Evolutionary conservation across 2,329 filamentous ascomycete species (phyloP).

Genomic region (Basipetospora sp.): DNA sequence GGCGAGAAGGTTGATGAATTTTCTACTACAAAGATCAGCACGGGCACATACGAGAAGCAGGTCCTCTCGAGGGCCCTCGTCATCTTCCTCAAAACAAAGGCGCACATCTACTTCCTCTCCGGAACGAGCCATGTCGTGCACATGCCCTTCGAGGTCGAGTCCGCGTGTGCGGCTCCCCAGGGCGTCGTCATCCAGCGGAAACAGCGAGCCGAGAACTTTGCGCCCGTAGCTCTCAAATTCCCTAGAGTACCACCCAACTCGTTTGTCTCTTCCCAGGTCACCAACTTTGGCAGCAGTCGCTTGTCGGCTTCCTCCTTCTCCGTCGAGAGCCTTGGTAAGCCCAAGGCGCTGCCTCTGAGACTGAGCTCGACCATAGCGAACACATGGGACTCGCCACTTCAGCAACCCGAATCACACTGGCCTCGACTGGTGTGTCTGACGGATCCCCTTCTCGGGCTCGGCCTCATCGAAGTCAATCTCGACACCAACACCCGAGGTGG

Average conservation of each 20-base stretch:
- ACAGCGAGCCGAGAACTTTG: conserved; percentile 35
- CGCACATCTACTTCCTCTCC: conserved; percentile 80
- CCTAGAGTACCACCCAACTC: conserved; percentile 63
- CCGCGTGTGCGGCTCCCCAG: conserved; percentile 64
- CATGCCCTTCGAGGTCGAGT: conserved; percentile 86
- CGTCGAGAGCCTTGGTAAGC: conserved; percentile 40
- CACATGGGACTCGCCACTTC: conserved; percentile 40
- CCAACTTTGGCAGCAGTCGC: conserved; percentile 13
- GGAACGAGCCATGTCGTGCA: conserved; percentile 81
- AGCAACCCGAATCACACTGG: conserved; percentile 44
- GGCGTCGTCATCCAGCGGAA: conserved; percentile 81
- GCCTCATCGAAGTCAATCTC: conserved; percentile 55
- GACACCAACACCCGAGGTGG: conserved; percentile 22
- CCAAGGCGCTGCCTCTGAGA: conserved; percentile 37
- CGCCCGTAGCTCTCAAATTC: conserved; percentile 39
- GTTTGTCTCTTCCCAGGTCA: conserved; percentile 58
- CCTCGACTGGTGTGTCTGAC: conserved; percentile 70
- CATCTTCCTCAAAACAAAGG: conserved; percentile 81
- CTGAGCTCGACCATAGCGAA: conserved; percentile 40
- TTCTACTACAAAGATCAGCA: conserved; percentile 5
- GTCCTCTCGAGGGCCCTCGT: conserved; percentile 56
- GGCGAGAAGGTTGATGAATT: conserved; percentile 10
- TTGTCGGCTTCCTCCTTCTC: conserved; percentile 32
- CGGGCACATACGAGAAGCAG: conserved; percentile 9
- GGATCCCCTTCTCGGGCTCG: conserved; percentile 74